Evolutionary conservation across 305 asterid species (phyloP), one percentile per base, ranked within the genome.

Genomic region (Fraxinus sp.): DNA sequence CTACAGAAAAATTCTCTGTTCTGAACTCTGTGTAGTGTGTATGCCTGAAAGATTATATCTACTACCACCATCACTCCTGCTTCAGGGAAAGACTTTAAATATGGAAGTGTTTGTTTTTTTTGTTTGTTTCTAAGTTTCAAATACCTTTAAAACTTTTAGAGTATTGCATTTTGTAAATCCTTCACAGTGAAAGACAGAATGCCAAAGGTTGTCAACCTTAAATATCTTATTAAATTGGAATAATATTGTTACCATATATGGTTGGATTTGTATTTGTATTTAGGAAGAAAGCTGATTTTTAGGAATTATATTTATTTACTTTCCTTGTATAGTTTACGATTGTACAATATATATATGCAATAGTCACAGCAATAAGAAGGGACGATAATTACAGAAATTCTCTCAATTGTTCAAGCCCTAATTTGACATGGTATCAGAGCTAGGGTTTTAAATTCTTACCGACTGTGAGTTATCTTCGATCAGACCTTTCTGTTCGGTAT

Each of bases 181-280:
- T 73, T 77, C 7, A 5, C 14, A 71, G 70, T 41, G 74, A 81
- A 20, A 24, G 86, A 59, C 73, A 73, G 80, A 52, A 46, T 75
- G 41, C 77, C 62, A 20, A 46, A 24, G 32, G 24, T 81, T 7
- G 26, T 43, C 72, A 36, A 72, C 62, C 20, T 43, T 79, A n/a
- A 73, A 76, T 10, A 5, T 3, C 78, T 79, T 36, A 16, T 22
- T 80, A 26, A 37, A 22, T 35, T 26, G 14, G 16, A 55, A 37
- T 10, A 72, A 49, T 59, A 80, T 24, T 24, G 26, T 24, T 24
- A 24, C 26, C 26, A 24, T 24, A 24, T 24, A 24, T 24, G 26
- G 26, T 24, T 24, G 26, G 26, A 24, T 24, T 24, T 24, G 26
- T 24, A 24, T 24, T 24, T 24, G 26, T 24, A 24, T 24, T 24